A percentile compares a stretch with the other conserved stretches of the same genome.
Conservation (phyloP, 2,329 filamentous ascomycete species). For the Massarina eburnea region DNA sequence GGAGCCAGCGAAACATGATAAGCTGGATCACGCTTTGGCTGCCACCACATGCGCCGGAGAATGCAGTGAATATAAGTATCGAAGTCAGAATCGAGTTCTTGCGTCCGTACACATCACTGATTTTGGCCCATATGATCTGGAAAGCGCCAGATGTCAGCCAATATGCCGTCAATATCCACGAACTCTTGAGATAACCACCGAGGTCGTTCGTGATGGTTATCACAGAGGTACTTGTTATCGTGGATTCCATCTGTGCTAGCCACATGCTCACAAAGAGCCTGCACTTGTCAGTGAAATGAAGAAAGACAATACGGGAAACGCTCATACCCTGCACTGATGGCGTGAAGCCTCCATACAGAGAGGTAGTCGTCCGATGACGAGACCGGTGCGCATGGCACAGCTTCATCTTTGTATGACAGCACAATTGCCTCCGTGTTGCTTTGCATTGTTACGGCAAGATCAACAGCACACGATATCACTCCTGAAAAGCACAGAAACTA, state of each 20-base stretch:
- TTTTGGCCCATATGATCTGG: conserved; percentile 33
- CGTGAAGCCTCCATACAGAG: conserved; percentile 3
- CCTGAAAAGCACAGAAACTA: too few species aligned
- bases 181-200: conserved; percentile 33
- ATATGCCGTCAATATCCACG: conserved; percentile 43
- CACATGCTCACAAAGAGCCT: conserved; percentile 26
- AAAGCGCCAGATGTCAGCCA: conserved; percentile 34
- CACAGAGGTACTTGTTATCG: conserved; percentile 40
- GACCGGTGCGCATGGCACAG: background rate
- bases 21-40: conserved; percentile 30
- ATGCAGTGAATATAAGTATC: conserved; percentile 32
- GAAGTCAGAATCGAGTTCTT: conserved; percentile 27
- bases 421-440: background rate
- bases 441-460: too few species aligned
- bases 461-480: too few species aligned
- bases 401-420: background rate
- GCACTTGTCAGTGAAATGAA: too few species aligned
- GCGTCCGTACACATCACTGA: conserved; percentile 37
- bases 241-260: conserved; percentile 35
- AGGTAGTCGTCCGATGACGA: background rate
- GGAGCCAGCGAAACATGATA: conserved; percentile 36
- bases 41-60: conserved; percentile 36
- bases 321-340: conserved; percentile 1
- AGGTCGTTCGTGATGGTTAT: conserved; percentile 38
- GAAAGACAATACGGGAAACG: background rate